Evolutionary conservation across 192 early-diverging fungal species (phyloP).

Genomic region (Rhizophlyctis rosea): DNA sequence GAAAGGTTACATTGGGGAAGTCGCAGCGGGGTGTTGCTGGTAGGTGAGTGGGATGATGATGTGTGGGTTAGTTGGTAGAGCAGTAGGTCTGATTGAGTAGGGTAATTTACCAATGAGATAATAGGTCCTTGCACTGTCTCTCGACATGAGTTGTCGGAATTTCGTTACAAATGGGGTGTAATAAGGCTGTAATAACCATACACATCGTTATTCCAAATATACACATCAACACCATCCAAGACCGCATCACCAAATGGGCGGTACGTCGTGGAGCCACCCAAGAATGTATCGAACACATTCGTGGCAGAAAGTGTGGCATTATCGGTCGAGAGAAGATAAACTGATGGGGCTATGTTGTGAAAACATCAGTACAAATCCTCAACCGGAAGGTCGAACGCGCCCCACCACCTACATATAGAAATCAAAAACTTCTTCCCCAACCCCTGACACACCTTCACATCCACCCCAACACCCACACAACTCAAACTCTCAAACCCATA

Average conservation of each 20-base stretch:
- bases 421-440: slow-evolving; percentile 71
- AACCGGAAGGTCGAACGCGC: too few species aligned
- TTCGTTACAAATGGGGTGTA: slow-evolving; percentile 11
- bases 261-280: slow-evolving; percentile 54
- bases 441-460: slow-evolving; percentile 68
- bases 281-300: slow-evolving; percentile 73
- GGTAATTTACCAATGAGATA: slow-evolving; percentile 9
- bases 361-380: too few species aligned
- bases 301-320: slow-evolving; percentile 45
- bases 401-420: slow-evolving; percentile 60
- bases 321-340: too few species aligned
- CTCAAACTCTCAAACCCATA: slow-evolving; percentile 61
- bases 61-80: too few species aligned
- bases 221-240: slow-evolving; percentile 62
- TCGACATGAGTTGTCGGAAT: slow-evolving; percentile 18
- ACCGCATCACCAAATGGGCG: slow-evolving; percentile 71
- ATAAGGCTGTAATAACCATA: too few species aligned
- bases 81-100: too few species aligned
- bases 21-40: slow-evolving; percentile 28
- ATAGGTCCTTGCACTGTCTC: background rate
- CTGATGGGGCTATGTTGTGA: too few species aligned
- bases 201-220: slow-evolving; percentile 36
- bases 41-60: too few species aligned
- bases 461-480: slow-evolving; percentile 65
- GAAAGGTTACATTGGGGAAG: slow-evolving; percentile 24